Percentiles rank a stretch among this genome's conserved stretches.
These are phyloP conservation scores for Talaromyces marneffei DNA, from an alignment of 2,329 filamentous ascomycete genomes.

Conservation along the genomic window DNA sequence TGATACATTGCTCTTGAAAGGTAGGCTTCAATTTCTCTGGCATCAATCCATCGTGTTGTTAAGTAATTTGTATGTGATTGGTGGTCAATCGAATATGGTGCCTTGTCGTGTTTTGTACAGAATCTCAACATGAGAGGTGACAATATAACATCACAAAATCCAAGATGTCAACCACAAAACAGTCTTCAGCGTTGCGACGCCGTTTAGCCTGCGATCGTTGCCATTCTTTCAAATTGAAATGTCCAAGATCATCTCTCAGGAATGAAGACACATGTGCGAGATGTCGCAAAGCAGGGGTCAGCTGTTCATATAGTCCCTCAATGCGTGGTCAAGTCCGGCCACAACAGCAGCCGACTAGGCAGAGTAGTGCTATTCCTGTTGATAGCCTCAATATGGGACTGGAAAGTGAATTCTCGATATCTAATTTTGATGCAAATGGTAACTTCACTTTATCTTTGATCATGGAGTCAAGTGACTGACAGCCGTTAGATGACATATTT, in stretches of 20 bases:
- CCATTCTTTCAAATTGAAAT: conserved; percentile 13
- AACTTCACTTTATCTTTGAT: background rate
- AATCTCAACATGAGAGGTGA: background rate
- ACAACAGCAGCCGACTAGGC: background rate
- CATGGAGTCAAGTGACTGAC: background rate
- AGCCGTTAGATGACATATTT: conserved; percentile 6
- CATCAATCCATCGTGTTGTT: background rate
- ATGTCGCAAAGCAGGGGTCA: conserved; percentile 5
- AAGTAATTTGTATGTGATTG: background rate
- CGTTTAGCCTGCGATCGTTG: conserved; percentile 12
- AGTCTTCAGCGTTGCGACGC: background rate
- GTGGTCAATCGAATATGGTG: background rate
- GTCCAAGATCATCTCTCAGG: background rate
- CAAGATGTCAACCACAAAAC: conserved; percentile 5
- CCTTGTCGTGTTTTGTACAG: background rate
- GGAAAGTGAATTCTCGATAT: background rate
- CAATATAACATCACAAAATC: background rate
- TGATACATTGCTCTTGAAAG: background rate
- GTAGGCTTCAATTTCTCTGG: background rate
- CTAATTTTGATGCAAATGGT: background rate
- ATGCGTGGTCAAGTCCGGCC: conserved; percentile 12
- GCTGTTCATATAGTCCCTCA: conserved; percentile 10
- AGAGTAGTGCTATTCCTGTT: background rate
- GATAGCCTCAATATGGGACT: background rate
- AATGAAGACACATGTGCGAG: conserved; percentile 1